phyloP scores from a whole-genome alignment of 768 basidiomycete genomes.

The Suillus tomentosus region DNA sequence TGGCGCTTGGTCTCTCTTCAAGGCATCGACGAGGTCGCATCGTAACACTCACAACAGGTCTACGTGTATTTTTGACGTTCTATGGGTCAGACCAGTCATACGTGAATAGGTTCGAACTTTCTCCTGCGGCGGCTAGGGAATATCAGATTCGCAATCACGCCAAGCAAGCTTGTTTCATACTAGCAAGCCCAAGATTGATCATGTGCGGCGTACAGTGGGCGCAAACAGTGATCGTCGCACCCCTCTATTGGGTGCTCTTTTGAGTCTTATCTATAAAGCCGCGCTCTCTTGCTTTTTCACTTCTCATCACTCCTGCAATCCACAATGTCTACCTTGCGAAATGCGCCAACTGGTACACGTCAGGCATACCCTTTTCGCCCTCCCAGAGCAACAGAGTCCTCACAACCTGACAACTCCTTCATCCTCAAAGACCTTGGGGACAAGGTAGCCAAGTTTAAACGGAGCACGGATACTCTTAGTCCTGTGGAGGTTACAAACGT shows the following conservation, averaged over 20 bases:
- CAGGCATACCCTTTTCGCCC: neutral
- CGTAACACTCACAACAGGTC: neutral
- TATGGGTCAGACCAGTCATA: no score
- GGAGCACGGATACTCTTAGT: slow-evolving; percentile 13
- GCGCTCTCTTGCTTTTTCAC: neutral
- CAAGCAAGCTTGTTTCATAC: neutral
- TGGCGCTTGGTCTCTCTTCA: neutral
- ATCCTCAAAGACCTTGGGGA: slow-evolving; percentile 26
- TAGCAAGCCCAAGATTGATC: neutral
- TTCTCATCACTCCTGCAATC: no score
- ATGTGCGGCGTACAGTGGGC: neutral
- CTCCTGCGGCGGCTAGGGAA: neutral
- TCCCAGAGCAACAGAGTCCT: neutral
- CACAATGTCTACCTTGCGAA: neutral
- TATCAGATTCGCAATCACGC: neutral
- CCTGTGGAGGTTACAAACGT: slow-evolving; percentile 40
- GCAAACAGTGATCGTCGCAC: slow-evolving; percentile 3
- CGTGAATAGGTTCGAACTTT: neutral
- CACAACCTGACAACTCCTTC: slow-evolving; percentile 15
- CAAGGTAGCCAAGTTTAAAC: slow-evolving; percentile 21
- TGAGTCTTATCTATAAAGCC: neutral
- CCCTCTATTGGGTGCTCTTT: neutral
- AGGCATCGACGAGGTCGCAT: neutral
- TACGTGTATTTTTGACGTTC: neutral
- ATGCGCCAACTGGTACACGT: neutral